Base-by-base conservation (phyloP, 1,284 basidiomycete genomes). In the Inonotus obliquus region DNA sequence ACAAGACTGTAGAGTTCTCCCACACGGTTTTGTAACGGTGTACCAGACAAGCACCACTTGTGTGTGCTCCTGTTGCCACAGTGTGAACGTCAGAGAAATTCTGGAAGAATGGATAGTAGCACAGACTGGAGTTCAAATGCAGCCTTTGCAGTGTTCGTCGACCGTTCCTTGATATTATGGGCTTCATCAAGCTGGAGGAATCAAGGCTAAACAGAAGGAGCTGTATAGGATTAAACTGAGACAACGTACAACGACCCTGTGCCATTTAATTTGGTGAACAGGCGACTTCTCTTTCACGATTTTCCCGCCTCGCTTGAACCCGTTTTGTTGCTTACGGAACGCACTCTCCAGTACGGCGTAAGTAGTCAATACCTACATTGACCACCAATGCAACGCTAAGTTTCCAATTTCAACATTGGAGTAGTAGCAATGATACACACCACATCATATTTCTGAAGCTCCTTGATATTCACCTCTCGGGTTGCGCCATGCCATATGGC, bases 41-140 rank as follows among this genome's bases (percentile, higher is more conserved):
- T 98, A n/a, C 96, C 97, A 27, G 95, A 98, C 35, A 99, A 79
- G 74, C 97, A 99, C 97, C 97, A 99, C 65, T 87, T 86, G 68
- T 86, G 94, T 63, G 84, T 84, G 60, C 89, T 86, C 63, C 63
- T 64, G 60, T 14, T 37, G n/a, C 23, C 45, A 29, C 14, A n/a
- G 13, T 19, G 23, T 29, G 37, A 10, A 23, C 9, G 41, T n/a
- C 10, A 60, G 32, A 21, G 27, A 17, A 9, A 49, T 41, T 14
- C 11, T 37, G 39, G n/a, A 25, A 23, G 7, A 37, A n/a, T 1
- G 27, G 35, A 37, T 39, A 19, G 27, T 53, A 17, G 35, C 14
- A 37, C 59, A 4, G 2, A 64, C 67, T 89, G 75, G 4, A 99
- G 79, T 57, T 94, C 92, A 71, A 99, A 99, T 0, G 94, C 84